Base-by-base conservation (phyloP, 352 stramenopile species). In the Saprolegnia diclina region DNA sequence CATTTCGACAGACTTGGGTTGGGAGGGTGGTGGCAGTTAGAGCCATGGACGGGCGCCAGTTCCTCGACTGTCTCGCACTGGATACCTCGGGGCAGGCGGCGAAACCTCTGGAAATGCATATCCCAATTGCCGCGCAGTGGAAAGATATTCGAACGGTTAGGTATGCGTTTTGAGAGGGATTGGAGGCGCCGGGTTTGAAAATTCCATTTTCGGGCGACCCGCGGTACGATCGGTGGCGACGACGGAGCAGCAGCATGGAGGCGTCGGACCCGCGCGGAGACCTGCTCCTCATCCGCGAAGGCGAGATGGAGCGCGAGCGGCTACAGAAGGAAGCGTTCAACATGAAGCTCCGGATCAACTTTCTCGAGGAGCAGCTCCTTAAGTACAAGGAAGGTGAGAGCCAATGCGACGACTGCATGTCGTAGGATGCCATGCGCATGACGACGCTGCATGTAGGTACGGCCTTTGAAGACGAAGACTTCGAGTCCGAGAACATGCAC, bases 301-400 rank as follows among this genome's bases (percentile, higher is more conserved):
- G 63, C 1, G 63, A 69, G 22, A 50, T 63, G 78, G 73, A 69
- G 56, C 77, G 75, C 32, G 79, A 91, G 56, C 77, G 77, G 2
- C 74, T 93, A 5, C 73, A 78, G 26, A 90, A 85, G 73, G 83
- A 89, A 56, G 88, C 87, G 71, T 89, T 89, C 64, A 90, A 90
- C 74, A 79, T 89, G 72, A 78, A 78, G 71, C 68, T 88, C 45
- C 80, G 79, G 19, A 81, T 90, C 48, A 82, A 82, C 37, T 79
- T 80, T 44, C 72, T 90, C 0, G 82, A 93, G 63, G 78, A 91
- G 65, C 78, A 80, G n/a, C 72, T 93, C 56, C 63, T 83, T 32
- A 77, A 77, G 29, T 78, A 83, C 66, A 85, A 85, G 67, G 72
- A 88, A 56, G 82, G 78, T 69, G 26, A 10, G 19, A 56, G 19